These are phyloP conservation scores for Inonotus obliquus DNA, from an alignment of 1,284 basidiomycete genomes.

Conservation along the genomic window DNA sequence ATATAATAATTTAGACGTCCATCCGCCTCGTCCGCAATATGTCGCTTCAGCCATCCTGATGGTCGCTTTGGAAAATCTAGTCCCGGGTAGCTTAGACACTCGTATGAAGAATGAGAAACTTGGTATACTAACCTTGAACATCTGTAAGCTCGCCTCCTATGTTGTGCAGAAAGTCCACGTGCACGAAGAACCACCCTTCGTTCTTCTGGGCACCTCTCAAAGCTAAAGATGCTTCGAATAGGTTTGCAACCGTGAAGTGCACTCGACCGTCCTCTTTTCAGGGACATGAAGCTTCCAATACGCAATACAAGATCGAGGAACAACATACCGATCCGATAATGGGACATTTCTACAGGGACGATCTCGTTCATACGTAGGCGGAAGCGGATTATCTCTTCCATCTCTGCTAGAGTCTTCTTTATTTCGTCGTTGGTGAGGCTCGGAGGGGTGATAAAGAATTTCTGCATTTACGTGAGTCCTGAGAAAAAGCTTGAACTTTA, in stretches of 20 bases:
- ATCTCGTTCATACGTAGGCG: slow-evolving; percentile 72
- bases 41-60: slow-evolving; percentile 55
- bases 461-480: slow-evolving; percentile 35
- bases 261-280: slow-evolving; percentile 67
- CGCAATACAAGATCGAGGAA: slow-evolving; percentile 4
- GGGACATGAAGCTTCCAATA: slow-evolving; percentile 19
- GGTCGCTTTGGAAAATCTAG: slow-evolving; percentile 69
- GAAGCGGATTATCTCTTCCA: slow-evolving; percentile 74
- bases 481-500: slow-evolving; percentile 10
- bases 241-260: slow-evolving; percentile 62
- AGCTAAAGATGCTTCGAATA: slow-evolving; percentile 77
- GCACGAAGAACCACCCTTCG: slow-evolving; percentile 80
- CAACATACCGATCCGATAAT: slow-evolving; percentile 60
- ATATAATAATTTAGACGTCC: slow-evolving; percentile 58
- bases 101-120: neutral
- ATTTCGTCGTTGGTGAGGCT: slow-evolving; percentile 67
- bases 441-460: slow-evolving; percentile 61
- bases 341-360: slow-evolving; percentile 71
- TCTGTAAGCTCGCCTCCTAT: slow-evolving; percentile 68
- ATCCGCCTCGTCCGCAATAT: slow-evolving; percentile 71
- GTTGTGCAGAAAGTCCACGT: slow-evolving; percentile 72
- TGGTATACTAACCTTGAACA: slow-evolving; percentile 49
- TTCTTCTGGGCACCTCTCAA: slow-evolving; percentile 59
- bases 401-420: slow-evolving; percentile 56
- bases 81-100: neutral